Evolutionary conservation across 352 stramenopile species (phyloP).

Genomic region (Globisporangium abappressorium): DNA sequence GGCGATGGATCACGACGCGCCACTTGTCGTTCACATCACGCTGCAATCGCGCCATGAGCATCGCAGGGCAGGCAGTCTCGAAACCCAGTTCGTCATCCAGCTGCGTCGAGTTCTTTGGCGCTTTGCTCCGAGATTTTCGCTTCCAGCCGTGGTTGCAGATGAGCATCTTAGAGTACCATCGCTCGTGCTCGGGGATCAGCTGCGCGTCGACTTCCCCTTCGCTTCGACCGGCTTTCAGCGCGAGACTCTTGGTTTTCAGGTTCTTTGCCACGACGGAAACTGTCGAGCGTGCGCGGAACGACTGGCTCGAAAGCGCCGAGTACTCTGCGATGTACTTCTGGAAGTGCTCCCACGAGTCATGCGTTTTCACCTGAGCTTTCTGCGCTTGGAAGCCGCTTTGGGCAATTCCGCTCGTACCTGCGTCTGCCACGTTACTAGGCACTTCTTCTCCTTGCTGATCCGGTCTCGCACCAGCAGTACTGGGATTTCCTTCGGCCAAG

Average conservation of each 20-base stretch:
- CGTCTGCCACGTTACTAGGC: neutral
- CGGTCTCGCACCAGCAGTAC: neutral
- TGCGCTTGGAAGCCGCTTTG: constrained; percentile 20
- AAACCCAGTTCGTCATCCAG: neutral
- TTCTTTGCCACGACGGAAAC: constrained; percentile 62
- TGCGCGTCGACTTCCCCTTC: constrained; percentile 22
- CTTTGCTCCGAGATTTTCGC: constrained; percentile 52
- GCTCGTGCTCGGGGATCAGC: constrained; percentile 49
- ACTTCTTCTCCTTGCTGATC: neutral
- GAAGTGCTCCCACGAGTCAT: constrained; percentile 60
- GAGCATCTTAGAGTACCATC: constrained; percentile 78
- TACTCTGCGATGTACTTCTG: constrained; percentile 57
- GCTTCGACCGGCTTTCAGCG: constrained; percentile 35
- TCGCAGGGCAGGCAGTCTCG: constrained; percentile 45
- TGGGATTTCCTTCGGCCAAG: neutral
- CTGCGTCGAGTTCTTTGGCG: constrained; percentile 4
- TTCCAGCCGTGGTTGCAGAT: constrained; percentile 80
- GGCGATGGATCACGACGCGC: constrained; percentile 66
- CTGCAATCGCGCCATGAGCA: constrained; percentile 66
- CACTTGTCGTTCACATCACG: constrained; percentile 60
- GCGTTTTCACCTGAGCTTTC: constrained; percentile 39
- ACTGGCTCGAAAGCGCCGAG: constrained; percentile 50
- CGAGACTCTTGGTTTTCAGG: constrained; percentile 41
- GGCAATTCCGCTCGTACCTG: neutral
- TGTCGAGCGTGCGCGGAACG: constrained; percentile 74